A percentile compares a stretch with the other conserved stretches of the same genome.
Conservation (phyloP, 2,329 filamentous ascomycete species). For the Incumbomyces lentus region DNA sequence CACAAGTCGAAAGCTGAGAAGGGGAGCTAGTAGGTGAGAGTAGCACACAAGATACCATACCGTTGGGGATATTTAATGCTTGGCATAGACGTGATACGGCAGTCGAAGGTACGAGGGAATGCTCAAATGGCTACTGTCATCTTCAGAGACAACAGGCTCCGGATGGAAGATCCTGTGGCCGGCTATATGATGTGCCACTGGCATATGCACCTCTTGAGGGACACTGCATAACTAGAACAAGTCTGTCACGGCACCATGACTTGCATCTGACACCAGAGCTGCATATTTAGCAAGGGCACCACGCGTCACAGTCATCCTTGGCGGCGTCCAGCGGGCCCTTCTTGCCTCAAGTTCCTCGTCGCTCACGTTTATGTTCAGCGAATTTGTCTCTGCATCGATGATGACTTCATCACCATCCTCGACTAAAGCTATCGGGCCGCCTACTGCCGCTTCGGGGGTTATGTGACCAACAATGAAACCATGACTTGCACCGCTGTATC, state of each 20-base stretch:
- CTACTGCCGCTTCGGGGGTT: conserved; percentile 77
- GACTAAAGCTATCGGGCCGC: conserved; percentile 79
- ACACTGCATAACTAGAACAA: conserved; percentile 34
- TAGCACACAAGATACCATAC: too few relatives aligned
- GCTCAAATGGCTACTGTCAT: too few relatives aligned
- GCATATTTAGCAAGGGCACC: conserved; percentile 88
- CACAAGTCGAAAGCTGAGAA: too few relatives aligned
- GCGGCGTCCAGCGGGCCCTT: conserved; percentile 58
- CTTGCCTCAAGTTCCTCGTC: conserved; percentile 60
- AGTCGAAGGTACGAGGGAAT: too few relatives aligned
- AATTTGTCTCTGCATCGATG: conserved; percentile 73
- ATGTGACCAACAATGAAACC: conserved; percentile 93
- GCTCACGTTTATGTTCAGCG: conserved; percentile 58
- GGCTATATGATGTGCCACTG: too few relatives aligned
- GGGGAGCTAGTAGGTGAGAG: too few relatives aligned
- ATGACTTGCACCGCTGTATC: conserved; percentile 80
- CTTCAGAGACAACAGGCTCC: too few relatives aligned
- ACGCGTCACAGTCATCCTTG: conserved; percentile 62
- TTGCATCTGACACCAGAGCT: conserved; percentile 76
- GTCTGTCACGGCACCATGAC: conserved; percentile 83
- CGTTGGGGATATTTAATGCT: too few relatives aligned
- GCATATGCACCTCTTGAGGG: too few relatives aligned
- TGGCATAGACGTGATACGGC: too few relatives aligned
- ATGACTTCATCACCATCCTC: conserved; percentile 70
- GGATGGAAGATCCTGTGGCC: too few relatives aligned